Percentiles rank a stretch among this genome's conserved stretches.
These are phyloP conservation scores for Metschnikowia orientalis DNA, from an alignment of 805 yeast species.

Conservation along the genomic window DNA sequence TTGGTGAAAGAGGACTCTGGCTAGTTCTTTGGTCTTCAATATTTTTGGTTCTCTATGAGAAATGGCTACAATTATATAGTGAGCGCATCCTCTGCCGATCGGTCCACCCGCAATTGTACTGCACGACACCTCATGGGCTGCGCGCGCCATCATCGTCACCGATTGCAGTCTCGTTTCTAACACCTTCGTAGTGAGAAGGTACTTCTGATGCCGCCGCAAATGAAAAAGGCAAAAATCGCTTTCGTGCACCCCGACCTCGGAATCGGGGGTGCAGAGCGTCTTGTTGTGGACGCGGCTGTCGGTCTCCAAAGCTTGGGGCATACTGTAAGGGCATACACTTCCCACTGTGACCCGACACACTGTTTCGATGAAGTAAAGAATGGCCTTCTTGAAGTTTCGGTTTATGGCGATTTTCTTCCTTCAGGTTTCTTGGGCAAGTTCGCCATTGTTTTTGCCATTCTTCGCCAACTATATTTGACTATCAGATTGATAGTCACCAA, in stretches of 20 bases:
- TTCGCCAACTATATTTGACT: constrained; percentile 73
- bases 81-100: too few species aligned
- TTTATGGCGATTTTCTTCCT: constrained; percentile 83
- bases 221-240: constrained; percentile 50
- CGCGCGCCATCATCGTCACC: too few species aligned
- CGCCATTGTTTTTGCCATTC: constrained; percentile 74
- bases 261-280: constrained; percentile 94
- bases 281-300: constrained; percentile 93
- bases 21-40: too few species aligned
- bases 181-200: too few species aligned
- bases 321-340: constrained; percentile 68
- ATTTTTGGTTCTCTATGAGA: too few species aligned
- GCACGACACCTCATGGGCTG: too few species aligned
- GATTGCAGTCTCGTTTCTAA: too few species aligned
- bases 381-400: constrained; percentile 57
- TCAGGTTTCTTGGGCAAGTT: constrained; percentile 61
- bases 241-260: constrained; percentile 95
- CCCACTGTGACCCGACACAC: constrained; percentile 83
- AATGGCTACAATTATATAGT: too few species aligned
- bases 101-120: too few species aligned
- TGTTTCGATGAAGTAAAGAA: constrained; percentile 85
- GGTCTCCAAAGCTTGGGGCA: constrained; percentile 65
- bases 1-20: too few species aligned
- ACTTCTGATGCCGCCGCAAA: too few species aligned
- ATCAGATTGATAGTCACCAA: constrained; percentile 43